Base-by-base conservation (phyloP, 495 filamentous ascomycete species). In the Neurospora sp. region DNA sequence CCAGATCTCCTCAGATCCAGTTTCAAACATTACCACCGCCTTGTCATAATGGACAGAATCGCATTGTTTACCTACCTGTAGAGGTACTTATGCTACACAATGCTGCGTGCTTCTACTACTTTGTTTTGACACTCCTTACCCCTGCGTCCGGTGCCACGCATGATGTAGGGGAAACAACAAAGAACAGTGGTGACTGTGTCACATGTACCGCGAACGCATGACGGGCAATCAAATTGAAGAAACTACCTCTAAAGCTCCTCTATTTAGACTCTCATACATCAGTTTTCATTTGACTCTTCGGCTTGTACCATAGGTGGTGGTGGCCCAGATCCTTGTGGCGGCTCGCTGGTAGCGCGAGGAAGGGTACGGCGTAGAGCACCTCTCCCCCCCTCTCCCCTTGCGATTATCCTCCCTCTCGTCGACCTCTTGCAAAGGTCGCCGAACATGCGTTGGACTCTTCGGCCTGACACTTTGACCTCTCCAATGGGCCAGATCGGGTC, bases 401-500 rank as follows among this genome's bases (percentile, higher is more conserved):
- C 7, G 1, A n/a, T n/a, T n/a, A n/a, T n/a, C 16, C 42, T 44
- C 7, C 42, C 3, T 44, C 42, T 44, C 16, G 42, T 44, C 42
- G 3, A 44, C 42, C 42, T 78, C 18, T 78, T 75, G 20, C 78
- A 42, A 54, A 88, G 79, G 70, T 82, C 82, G 23, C 80, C 78
- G 76, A 84, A 87, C 84, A 87, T 88, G 37, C 76, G 77, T 73
- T 85, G 82, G 14, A 88, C 77, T 40, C 84, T 78, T 49, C 76
- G 75, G 20, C 83, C 84, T 0, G 83, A 77, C 7, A 82, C 81
- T 54, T 75, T 80, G n/a, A 79, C 75, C 9, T 82, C 78, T n/a
- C 77, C 76, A 16, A 83, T 74, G 12, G 81, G 81, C 81, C 80
- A 83, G 72, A 82, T 83, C 10, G 16, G 2, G 27, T 31, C 1